Percentiles rank a stretch among this genome's conserved stretches.
Evolutionary conservation across 1,139 yeast genomes (phyloP).

Genomic region (Insectozyma bohioensis): DNA sequence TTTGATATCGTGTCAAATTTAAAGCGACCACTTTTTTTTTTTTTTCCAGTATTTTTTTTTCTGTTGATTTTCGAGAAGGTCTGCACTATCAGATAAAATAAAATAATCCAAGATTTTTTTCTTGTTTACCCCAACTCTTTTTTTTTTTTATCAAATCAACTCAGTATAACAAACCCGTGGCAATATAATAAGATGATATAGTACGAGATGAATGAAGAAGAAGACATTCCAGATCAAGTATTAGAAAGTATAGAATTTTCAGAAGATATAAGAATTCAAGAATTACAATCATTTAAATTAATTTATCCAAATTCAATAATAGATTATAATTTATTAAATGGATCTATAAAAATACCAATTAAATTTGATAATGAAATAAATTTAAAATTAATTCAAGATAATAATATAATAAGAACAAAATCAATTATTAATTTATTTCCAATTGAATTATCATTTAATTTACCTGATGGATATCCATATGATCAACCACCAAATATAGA

Average conservation of each 20-base stretch:
- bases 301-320: slow-evolving; percentile 49
- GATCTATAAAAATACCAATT: slow-evolving; percentile 29
- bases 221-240: not conserved
- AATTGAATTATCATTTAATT: slow-evolving; percentile 24
- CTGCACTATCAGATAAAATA: not conserved
- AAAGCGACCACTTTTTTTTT: too few relatives aligned
- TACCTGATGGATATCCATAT: slow-evolving; percentile 30
- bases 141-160: not conserved
- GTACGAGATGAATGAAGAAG: not conserved
- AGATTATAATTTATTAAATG: slow-evolving; percentile 17
- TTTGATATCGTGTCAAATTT: too few relatives aligned
- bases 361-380: slow-evolving; percentile 19
- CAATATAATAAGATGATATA: not conserved
- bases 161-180: not conserved
- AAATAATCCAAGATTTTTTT: not conserved
- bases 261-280: slow-evolving; percentile 32
- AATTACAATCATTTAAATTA: slow-evolving; percentile 45
- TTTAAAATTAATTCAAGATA: slow-evolving; percentile 5
- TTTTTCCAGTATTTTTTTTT: slow-evolving; percentile 1
- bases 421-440: slow-evolving; percentile 27
- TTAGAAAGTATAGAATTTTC: slow-evolving; percentile 16
- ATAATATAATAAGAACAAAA: slow-evolving; percentile 2
- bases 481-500: slow-evolving; percentile 28
- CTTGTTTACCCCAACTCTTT: slow-evolving; percentile 1
- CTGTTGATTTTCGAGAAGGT: not conserved